Base-by-base conservation (phyloP, 2,329 filamentous ascomycete species). In the Hymenoscyphus fructigenus region DNA sequence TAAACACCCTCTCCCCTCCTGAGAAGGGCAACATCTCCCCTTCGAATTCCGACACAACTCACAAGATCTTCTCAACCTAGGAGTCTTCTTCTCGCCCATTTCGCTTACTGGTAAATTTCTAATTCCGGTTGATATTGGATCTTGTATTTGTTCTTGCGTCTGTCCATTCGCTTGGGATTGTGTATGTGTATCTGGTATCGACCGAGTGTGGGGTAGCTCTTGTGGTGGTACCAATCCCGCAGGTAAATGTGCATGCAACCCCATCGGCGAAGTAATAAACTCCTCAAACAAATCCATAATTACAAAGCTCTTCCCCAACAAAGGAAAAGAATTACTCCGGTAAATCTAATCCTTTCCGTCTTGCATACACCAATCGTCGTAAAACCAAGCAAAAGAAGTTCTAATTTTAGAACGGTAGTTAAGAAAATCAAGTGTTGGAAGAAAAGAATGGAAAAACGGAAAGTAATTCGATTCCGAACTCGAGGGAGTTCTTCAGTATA, bases 11-110 rank as follows among this genome's bases (percentile, higher is more conserved):
- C 79, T 79, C 2, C 78, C 74, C 69, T 82, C 79, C 29, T 78
- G 76, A 65, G 81, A 81, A 4, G 80, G 75, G 66, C 80, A 80
- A 68, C 84, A 86, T 64, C 81, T 84, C 26, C 84, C 78, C 75
- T 85, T 86, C 64, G 83, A 81, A 12, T 75, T 77, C 62, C 84
- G 77, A 67, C 84, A 86, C 2, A 82, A 81, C 73, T 86, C 84
- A 63, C 84, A 86, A 23, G 84, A 70, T 5, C 64, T 66, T 17
- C 68, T 66, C 5, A 70, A 41, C 38, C 66, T 67, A 15, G 32
- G 56, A 5, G 15, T 20, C 41, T 29, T 55, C 47, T 47, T 62
- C 17, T 62, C 59, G 15, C 57, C 44, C n/a, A 41, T 38, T 23
- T 32, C 20, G 1, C 14, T 50, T n/a, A 14, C 20, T 14, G 20